Percentiles rank a stretch among this genome's conserved stretches.
phyloP scores from a whole-genome alignment of 116 monocot species.

The Cymodocea nodosa region DNA sequence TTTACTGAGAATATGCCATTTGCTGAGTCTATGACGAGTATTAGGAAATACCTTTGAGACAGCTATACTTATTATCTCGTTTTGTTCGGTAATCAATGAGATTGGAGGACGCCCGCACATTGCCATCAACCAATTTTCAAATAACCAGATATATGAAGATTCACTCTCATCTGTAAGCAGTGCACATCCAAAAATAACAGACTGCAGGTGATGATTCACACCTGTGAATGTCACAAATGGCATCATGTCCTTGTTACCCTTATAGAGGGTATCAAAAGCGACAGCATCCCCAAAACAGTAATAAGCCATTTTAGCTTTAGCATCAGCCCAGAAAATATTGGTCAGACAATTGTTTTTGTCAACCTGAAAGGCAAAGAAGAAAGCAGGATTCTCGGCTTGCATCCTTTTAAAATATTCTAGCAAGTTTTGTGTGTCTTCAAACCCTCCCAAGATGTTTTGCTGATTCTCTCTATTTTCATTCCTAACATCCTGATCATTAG shows the following conservation, averaged over 20 bases:
- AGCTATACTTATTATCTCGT: slow-evolving; percentile 35
- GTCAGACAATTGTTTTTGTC: slow-evolving; percentile 64
- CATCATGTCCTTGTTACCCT: slow-evolving; percentile 50
- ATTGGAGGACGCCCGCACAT: slow-evolving; percentile 71
- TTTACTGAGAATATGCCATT: slow-evolving; percentile 34
- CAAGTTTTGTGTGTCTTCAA: slow-evolving; percentile 62
- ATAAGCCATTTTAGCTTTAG: slow-evolving; percentile 71
- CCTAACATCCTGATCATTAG: slow-evolving; percentile 2
- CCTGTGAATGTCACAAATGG: slow-evolving; percentile 76
- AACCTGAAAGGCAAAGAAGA: slow-evolving; percentile 72
- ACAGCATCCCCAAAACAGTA: slow-evolving; percentile 85
- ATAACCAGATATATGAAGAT: slow-evolving; percentile 60
- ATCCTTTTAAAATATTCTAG: slow-evolving; percentile 63
- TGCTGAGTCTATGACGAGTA: slow-evolving; percentile 36
- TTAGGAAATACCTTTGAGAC: slow-evolving; percentile 53
- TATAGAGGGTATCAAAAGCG: slow-evolving; percentile 44
- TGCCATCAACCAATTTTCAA: slow-evolving; percentile 69
- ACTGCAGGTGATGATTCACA: slow-evolving; percentile 75
- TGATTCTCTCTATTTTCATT: slow-evolving; percentile 37
- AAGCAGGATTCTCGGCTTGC: slow-evolving; percentile 61
- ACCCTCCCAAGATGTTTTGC: slow-evolving; percentile 61
- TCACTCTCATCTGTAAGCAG: slow-evolving; percentile 64
- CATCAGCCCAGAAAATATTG: slow-evolving; percentile 91
- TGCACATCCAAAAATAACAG: slow-evolving; percentile 67
- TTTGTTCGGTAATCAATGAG: slow-evolving; percentile 42